A percentile compares a stretch with the other conserved stretches of the same genome.
These are phyloP conservation scores for Saturnispora dispora DNA, from an alignment of 805 yeast species.

Conservation along the genomic window DNA sequence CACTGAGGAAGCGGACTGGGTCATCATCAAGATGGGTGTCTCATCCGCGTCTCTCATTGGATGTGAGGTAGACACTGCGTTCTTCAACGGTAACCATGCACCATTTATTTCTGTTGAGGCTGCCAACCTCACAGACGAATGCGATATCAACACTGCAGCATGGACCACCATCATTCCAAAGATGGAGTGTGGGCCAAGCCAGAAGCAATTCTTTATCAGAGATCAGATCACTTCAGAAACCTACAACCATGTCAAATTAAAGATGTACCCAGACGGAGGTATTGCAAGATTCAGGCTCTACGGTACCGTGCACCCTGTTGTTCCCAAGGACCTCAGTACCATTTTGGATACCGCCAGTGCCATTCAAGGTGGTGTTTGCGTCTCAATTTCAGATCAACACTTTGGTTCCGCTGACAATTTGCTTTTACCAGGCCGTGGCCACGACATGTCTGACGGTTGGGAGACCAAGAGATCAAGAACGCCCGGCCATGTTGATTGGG, in stretches of 20 bases:
- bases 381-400: constrained; percentile 81
- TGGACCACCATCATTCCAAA: constrained; percentile 72
- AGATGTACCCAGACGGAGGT: constrained; percentile 98
- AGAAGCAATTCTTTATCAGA: constrained; percentile 73
- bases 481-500: constrained; percentile 89
- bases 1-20: constrained; percentile 79
- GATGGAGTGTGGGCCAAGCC: constrained; percentile 82
- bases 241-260: constrained; percentile 73
- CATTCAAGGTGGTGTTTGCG: constrained; percentile 81
- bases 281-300: constrained; percentile 89
- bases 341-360: constrained; percentile 73
- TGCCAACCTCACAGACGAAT: constrained; percentile 30
- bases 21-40: constrained; percentile 74
- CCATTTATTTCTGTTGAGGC: constrained; percentile 85
- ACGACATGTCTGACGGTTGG: constrained; percentile 98
- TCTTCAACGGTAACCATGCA: constrained; percentile 92
- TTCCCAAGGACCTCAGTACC: constrained; percentile 37
- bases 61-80: constrained; percentile 87
- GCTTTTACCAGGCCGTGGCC: constrained; percentile 87
- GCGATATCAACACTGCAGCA: constrained; percentile 25
- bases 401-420: constrained; percentile 88
- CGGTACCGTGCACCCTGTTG: constrained; percentile 73
- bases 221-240: constrained; percentile 44
- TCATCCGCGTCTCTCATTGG: constrained; percentile 71
- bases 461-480: constrained; percentile 85